Base-by-base conservation (phyloP, 805 yeast genomes). In the Zygosaccharomyces bisporus region DNA sequence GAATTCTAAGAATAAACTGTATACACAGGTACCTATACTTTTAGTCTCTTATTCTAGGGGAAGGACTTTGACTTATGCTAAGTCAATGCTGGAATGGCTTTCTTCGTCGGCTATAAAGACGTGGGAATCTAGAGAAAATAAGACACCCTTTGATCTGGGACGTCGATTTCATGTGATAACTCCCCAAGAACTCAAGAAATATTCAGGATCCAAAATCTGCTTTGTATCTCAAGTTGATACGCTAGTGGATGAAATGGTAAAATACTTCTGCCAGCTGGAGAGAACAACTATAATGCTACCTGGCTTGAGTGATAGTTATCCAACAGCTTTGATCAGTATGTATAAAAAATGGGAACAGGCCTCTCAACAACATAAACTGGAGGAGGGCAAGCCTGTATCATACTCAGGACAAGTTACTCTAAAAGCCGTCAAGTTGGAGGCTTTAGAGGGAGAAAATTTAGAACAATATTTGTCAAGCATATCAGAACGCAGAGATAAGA, bases 81-180 rank as follows among this genome's bases (percentile, higher is more conserved):
- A 87, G 10, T 84, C 89, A 44, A 85, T 93, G 83, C 67, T 91
- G 21, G 99, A 93, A 68, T 93, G 98, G 98, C 84, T 93, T 89
- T 81, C 95, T 0, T 77, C 91, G 0, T 75, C 82, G n/a, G 75
- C 89, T n/a, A 76, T 86, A 19, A 83, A 85, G 54, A 84, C 80
- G 36, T 89, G 96, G 91, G 95, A 88, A 57, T 69, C 75, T 6
- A 74, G 77, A 48, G 81, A 81, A 43, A 60, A 57, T 27, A 76
- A 76, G 43, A 76, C 83, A 2, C 96, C 97, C 1, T 90, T 91
- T 59, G 95, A 86, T 53, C 29, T 64, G 24, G 77, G 85, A 34
- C 66, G 79, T 20, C 69, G 80, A 57, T 76, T 81, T 47, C 78
- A 83, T 57, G 68, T 80, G 41, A 66, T 78, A 50, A 70, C 75